phyloP scores from a whole-genome alignment of 768 basidiomycete genomes.

The Boletus subcaerulescens region DNA sequence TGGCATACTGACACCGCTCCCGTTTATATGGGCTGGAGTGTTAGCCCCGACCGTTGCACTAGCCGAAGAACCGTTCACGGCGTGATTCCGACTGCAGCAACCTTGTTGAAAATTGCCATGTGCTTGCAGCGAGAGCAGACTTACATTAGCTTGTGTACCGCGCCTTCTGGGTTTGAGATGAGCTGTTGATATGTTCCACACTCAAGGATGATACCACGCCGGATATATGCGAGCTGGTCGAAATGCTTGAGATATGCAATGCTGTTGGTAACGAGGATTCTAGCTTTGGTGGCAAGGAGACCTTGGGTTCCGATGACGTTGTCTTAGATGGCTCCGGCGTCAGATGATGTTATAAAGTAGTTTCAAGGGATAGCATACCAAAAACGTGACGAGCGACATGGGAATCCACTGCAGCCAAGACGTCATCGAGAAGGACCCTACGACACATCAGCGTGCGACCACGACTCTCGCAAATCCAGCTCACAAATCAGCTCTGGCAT shows the following conservation, averaged over 20 bases:
- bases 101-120: neutral
- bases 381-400: slow-evolving; percentile 87
- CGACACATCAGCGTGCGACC: neutral
- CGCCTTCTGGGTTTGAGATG: slow-evolving; percentile 56
- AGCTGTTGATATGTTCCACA: slow-evolving; percentile 63
- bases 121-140: slow-evolving; percentile 19
- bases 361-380: slow-evolving; percentile 37
- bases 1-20: slow-evolving; percentile 20
- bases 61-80: slow-evolving; percentile 41
- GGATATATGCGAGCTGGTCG: slow-evolving; percentile 70
- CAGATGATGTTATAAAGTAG: neutral
- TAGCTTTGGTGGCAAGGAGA: slow-evolving; percentile 75
- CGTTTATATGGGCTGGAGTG: slow-evolving; percentile 46
- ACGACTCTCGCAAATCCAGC: slow-evolving; percentile 13
- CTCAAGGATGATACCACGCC: slow-evolving; percentile 82
- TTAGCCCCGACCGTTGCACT: slow-evolving; percentile 30
- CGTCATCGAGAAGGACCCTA: slow-evolving; percentile 84
- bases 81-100: slow-evolving; percentile 43
- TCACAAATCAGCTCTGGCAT: slow-evolving; percentile 86
- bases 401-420: slow-evolving; percentile 79
- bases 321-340: slow-evolving; percentile 41
- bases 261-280: slow-evolving; percentile 84
- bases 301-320: slow-evolving; percentile 85
- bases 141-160: slow-evolving; percentile 74
- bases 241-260: slow-evolving; percentile 80